A percentile compares a stretch with the other conserved stretches of the same genome.
Conservation (phyloP, 257 asterid genomes). For the Jacaranda mimosifolia region DNA sequence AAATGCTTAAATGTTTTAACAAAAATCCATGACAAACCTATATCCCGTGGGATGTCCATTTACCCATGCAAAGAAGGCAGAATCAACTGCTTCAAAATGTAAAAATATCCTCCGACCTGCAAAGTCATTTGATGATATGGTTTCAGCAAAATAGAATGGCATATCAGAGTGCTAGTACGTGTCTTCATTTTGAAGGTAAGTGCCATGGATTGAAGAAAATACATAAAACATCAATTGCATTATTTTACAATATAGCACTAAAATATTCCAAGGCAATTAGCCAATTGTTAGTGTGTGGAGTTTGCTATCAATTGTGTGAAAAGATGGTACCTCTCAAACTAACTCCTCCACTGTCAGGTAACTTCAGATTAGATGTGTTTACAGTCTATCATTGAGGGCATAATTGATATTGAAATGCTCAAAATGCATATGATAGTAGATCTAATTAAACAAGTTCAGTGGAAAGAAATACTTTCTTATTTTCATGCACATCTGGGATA, state of each 20-base stretch:
- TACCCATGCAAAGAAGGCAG: constrained; percentile 95
- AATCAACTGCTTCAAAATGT: constrained; percentile 98
- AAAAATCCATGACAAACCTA: constrained; percentile 64
- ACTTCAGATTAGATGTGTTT: no score
- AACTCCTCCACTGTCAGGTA: no score
- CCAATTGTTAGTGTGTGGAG: no score
- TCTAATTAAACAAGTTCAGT: no score
- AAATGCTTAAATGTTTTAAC: constrained; percentile 21
- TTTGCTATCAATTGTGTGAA: no score
- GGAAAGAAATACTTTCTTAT: no score
- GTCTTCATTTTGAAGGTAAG: neutral
- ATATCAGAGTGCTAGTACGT: neutral
- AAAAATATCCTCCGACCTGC: constrained; percentile 92
- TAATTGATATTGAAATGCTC: no score
- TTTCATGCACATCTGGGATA: no score
- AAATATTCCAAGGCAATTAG: no score
- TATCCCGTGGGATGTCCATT: constrained; percentile 92
- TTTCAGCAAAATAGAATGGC: constrained; percentile 26
- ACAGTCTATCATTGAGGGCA: no score
- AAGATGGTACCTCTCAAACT: no score
- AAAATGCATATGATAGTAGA: no score
- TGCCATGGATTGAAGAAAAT: neutral
- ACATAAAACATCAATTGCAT: neutral
- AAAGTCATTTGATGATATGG: constrained; percentile 37
- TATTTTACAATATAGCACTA: constrained; percentile 5